Base-by-base conservation (phyloP, 1,284 basidiomycete species). In the Pterulicium gracile region DNA sequence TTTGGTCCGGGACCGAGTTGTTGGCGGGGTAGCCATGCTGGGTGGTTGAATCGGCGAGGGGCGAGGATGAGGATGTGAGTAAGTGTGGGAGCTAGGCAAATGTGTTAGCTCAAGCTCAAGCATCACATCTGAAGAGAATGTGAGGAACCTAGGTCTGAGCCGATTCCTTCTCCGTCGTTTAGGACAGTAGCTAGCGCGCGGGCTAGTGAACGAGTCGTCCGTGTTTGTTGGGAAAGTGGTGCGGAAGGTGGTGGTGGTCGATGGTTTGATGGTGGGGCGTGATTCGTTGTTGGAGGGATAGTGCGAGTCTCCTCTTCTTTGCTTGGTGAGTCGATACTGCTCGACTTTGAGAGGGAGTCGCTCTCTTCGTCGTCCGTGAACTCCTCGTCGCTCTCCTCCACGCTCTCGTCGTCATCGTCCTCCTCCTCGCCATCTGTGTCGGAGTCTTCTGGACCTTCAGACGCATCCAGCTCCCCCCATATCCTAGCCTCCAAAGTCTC, bases 1-100 rank as follows among this genome's bases (percentile, higher is more conserved):
- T 55, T 0, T 58, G 58, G 14, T 75, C 69, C 48, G 80, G 56
- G 22, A 70, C 65, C 17, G 58, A 47, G 4, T 61, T 75, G 79
- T 58, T 83, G 83, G n/a, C 73, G 70, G 1, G 84, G 84, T 20
- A 76, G 63, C 85, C 85, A 88, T 1, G 78, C 69, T 0, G 84
- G 79, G 52, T 88, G 84, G 4, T 57, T 52, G 58, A 88, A 88
- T 18, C 77, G 67, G 7, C 85, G 67, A 0, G 84, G 85, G 0
- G 84, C 84, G 32, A 77, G 80, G 21, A 88, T 61, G 22, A 84
- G 66, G 45, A 88, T 63, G 51, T 86, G 79, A 1, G 73, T 82
- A 49, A 83, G 80, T 0, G 81, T 81, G 0, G 81, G 78, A 1
- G 75, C 83, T 83, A 47, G 15, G 20, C 7, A 47, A 35, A 47